Conservation (phyloP, 306 rosid species). For the Potentilla sterilis region DNA sequence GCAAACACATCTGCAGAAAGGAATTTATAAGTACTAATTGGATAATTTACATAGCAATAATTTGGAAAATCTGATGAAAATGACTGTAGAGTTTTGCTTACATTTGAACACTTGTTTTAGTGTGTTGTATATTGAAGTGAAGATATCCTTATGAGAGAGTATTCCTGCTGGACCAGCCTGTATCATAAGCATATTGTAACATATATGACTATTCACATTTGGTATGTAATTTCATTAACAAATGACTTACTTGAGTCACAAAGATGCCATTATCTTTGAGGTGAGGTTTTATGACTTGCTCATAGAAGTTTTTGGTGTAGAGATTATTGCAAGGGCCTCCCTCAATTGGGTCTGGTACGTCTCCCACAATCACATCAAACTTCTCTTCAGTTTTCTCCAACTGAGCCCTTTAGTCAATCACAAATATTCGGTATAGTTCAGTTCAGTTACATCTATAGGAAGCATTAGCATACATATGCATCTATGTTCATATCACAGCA, state of each 20-base stretch:
- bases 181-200: background rate
- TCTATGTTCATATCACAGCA: background rate
- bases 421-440: background rate
- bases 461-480: background rate
- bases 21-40: background rate
- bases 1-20: conserved; percentile 34
- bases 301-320: conserved; percentile 30
- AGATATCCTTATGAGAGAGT: conserved; percentile 30
- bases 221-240: background rate
- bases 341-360: conserved; percentile 36
- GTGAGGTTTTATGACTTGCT: conserved; percentile 32
- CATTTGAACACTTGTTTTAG: conserved; percentile 33
- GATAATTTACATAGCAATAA: background rate
- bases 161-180: conserved; percentile 39
- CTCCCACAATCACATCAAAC: conserved; percentile 36
- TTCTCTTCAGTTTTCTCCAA: conserved; percentile 26
- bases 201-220: background rate
- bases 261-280: conserved; percentile 35
- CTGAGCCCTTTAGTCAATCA: conserved; percentile 16
- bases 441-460: background rate
- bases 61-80: background rate
- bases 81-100: background rate
- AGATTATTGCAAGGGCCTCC: conserved; percentile 41
- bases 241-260: conserved; percentile 29
- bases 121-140: conserved; percentile 37